Base-by-base conservation (phyloP, 495 filamentous ascomycete genomes). In the Daldinia grandis region DNA sequence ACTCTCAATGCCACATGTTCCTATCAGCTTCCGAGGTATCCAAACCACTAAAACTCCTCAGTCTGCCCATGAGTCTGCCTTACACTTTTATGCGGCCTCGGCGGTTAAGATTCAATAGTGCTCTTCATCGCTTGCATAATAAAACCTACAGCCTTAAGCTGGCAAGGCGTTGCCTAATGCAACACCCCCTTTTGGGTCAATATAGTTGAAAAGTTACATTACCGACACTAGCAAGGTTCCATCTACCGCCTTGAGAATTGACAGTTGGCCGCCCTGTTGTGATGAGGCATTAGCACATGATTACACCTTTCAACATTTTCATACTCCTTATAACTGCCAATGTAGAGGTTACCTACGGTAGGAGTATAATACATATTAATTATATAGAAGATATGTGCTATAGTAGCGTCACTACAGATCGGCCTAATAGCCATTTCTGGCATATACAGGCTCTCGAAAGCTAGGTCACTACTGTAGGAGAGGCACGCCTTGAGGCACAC, bases 281-380 rank as follows among this genome's bases (percentile, higher is more conserved):
- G 80, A 50, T 84, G 80, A 44, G 83, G 81, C 3, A 79, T 70
- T 40, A 80, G 77, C 38, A 84, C 75, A 51, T 79, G 75, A 24
- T 83, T 81, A 24, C 73, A 69, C 62, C 83, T 83, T 27, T 74
- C 72, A 8, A 76, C 80, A 12, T 58, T 37, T 1, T 81, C 83
- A 9, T 80, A 78, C 5, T 58, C 40, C n/a, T 73, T 74, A 60
- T 79, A 74, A 71, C 83, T 85, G 61, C 81, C 76, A 14, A 65
- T 49, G 55, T 85, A 77, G 72, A 84, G 83, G 73, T 84, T 84
- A 4, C 81, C 83, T 24, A 82, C 83, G 3, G 57, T 71, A 84
- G 83, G 8, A 38, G 84, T 80, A 62, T 85, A 81, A 65, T 82
- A 85, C 10, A 72, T 78, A 58, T 83, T 83, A 30, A 75, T 73